Evolutionary conservation across 768 basidiomycete species (phyloP), one percentile per base, ranked within the genome.

Genomic region (Leccinum aurantiacum): DNA sequence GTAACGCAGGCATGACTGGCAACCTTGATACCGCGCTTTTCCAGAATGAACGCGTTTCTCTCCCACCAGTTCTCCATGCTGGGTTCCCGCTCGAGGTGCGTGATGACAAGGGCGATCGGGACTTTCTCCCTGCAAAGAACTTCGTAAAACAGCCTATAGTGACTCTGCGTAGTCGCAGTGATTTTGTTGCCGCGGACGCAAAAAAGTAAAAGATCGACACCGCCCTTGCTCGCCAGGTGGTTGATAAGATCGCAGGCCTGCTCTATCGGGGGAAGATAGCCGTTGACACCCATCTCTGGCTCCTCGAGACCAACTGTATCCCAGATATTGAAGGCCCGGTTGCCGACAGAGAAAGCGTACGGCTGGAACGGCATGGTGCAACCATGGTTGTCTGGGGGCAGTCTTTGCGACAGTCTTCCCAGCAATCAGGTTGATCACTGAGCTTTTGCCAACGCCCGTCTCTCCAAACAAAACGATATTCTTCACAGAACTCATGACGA

Each of bases 171-270:
- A 2, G 67, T 67, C 51, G 71, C 74, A 10, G 71, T 76, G 66
- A 79, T 71, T 44, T 75, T 65, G n/a, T 78, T 75, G 8, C 73
- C 78, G 3, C 77, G 75, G 22, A 81, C 75, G 62, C 74, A 75
- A 61, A 75, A 80, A 0, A 81, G 68, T 0, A 81, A 68, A 22
- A 82, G 74, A 60, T 71, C 71, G 13, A 82, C 66, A 33, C 81
- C 80, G 1, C 69, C 75, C 11, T 53, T 63, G 4, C 31, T 37
- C 5, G 60, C 33, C 10, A 81, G 64, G 3, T 61, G 64, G 10
- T 67, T 63, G 60, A 82, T 71, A 10, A 82, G 76, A 3, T 57
- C 35, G 54, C 56, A 62, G n/a, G 74, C 67, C 47, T 76, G 65
- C 56, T 66, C 67, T 53, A 76, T 70, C 9, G 73, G 71, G 8